Percentiles rank a stretch among this genome's conserved stretches.
Conservation (phyloP, 2,329 filamentous ascomycete genomes). For the Fusarium lateritium region DNA sequence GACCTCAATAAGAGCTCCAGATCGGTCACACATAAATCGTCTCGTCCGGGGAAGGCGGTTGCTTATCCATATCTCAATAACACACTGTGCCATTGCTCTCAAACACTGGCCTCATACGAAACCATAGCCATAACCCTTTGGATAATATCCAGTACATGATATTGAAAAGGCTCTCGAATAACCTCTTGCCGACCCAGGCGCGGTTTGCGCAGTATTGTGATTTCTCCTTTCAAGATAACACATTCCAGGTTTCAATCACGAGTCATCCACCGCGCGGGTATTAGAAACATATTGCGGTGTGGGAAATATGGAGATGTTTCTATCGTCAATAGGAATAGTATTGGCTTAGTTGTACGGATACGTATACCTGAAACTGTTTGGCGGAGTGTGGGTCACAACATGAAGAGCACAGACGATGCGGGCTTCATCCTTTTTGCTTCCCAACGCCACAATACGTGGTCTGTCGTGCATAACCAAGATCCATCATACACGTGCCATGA, state of each 20-base stretch:
- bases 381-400: conserved; percentile 33
- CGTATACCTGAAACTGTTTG: conserved; percentile 42
- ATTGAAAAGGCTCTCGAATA: neutral
- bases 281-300: conserved; percentile 23
- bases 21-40: neutral
- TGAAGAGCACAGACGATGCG: conserved; percentile 40
- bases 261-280: conserved; percentile 15
- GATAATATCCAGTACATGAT: neutral
- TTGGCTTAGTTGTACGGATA: conserved; percentile 24
- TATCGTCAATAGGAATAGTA: conserved; percentile 17
- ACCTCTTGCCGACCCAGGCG: neutral
- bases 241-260: conserved; percentile 9
- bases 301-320: conserved; percentile 29
- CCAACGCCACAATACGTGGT: conserved; percentile 29
- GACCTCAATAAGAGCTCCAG: neutral
- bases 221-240: conserved; percentile 9
- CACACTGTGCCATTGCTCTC: neutral
- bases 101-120: neutral
- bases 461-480: conserved; percentile 23
- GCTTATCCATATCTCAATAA: neutral
- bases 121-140: neutral
- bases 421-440: conserved; percentile 35
- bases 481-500: conserved; percentile 20
- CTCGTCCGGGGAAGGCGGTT: neutral
- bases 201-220: conserved; percentile 7